Base-by-base conservation (phyloP, 352 stramenopile genomes). In the Salisapilia sapeloensis region DNA sequence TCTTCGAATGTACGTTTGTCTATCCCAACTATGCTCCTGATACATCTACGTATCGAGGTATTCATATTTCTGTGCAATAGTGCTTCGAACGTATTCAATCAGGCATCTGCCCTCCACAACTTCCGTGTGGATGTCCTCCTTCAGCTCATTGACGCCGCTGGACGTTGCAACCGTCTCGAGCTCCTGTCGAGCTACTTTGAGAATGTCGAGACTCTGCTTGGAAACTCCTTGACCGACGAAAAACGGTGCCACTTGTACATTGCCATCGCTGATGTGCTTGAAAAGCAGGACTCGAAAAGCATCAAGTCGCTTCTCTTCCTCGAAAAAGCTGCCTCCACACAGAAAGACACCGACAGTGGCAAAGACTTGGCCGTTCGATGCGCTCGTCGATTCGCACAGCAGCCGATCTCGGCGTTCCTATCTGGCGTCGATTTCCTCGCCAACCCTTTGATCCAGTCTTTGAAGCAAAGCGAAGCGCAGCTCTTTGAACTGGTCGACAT, bases 401-500 rank as follows among this genome's bases (percentile, higher is more conserved):
- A 94, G 46, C 86, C 89, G 3, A 60, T 96, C 36, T 63, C 78
- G 29, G 77, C 80, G 39, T 96, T 97, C 47, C 48, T 79, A 19
- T 60, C 80, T n/a, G 78, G 92, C 44, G 60, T 93, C 32, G 77
- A 84, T 36, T 53, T 97, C 32, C 52, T 93, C 11, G 51, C 63
- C 12, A 63, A 77, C 27, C 65, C 75, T 1, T 82, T 85, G 6
- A 77, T 96, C n/a, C 33, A 61, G 25, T 46, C 69, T 9, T 46
- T 56, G 40, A 64, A 96, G 36, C 59, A 89, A 51, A 42, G 37
- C 24, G 48, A 46, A 29, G 33, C 28, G 41, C 53, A 51, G 31
- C 48, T 83, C n/a, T 59, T 57, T 9, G 75, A 84, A 43, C 60
- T 97, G 38, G 67, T 96, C 38, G 65, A 94, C 36, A 90, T 97